Conservation (phyloP, 2,329 filamentous ascomycete genomes). For the Diaporthe caulivora region DNA sequence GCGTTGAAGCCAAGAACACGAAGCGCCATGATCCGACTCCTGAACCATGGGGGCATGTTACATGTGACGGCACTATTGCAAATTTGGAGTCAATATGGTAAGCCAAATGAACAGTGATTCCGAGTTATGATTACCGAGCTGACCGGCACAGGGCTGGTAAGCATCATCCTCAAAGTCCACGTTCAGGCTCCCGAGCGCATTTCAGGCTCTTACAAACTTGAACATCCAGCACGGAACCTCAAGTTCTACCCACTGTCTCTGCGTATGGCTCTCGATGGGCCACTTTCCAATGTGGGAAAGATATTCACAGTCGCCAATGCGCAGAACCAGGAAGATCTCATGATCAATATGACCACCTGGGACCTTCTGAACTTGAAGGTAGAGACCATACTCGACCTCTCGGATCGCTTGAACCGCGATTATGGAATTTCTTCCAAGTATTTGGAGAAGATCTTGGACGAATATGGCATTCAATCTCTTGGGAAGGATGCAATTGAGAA, state of each 20-base stretch:
- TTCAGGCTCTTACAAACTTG: background rate
- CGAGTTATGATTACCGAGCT: background rate
- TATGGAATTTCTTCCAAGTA: conserved; percentile 55
- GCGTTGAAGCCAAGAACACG: conserved; percentile 40
- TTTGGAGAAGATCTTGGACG: conserved; percentile 47
- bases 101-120: conserved; percentile 43
- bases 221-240: conserved; percentile 51
- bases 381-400: conserved; percentile 54
- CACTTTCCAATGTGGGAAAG: conserved; percentile 47
- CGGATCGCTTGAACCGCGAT: conserved; percentile 51
- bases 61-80: conserved; percentile 59
- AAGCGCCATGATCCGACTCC: conserved; percentile 41
- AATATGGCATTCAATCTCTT: conserved; percentile 54
- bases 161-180: background rate
- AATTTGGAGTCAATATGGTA: conserved; percentile 62
- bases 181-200: background rate
- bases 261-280: conserved; percentile 41
- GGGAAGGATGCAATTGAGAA: conserved; percentile 54
- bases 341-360: conserved; percentile 51
- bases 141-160: conserved; percentile 24
- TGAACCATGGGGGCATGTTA: conserved; percentile 58
- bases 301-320: conserved; percentile 51
- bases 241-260: conserved; percentile 55
- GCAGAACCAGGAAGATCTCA: conserved; percentile 43
- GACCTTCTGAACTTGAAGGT: conserved; percentile 59